Percentiles rank a stretch among this genome's conserved stretches.
Evolutionary conservation across 2,329 filamentous ascomycete genomes (phyloP).

Genomic region (Scedosporium dehoogii): DNA sequence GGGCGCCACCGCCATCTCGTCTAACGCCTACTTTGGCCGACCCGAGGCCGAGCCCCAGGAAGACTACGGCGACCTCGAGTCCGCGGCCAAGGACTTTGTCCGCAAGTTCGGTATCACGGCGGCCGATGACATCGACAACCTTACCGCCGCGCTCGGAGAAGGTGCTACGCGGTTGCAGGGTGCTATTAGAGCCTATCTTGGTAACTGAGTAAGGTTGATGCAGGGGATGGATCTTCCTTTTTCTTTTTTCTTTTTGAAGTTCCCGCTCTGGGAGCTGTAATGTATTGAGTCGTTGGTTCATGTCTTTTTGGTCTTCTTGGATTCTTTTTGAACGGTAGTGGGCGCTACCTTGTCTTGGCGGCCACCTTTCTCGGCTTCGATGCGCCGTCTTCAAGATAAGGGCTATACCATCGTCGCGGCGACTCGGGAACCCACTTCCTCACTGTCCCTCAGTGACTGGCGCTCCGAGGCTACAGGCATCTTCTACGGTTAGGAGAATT

Average conservation of each 20-base stretch:
- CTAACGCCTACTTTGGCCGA: constrained; percentile 94
- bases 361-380: background rate
- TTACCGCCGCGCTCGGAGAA: constrained; percentile 74
- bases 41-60: constrained; percentile 73
- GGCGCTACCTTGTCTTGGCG: background rate
- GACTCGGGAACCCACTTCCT: background rate
- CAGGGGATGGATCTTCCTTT: constrained; percentile 19
- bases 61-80: constrained; percentile 84
- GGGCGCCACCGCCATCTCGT: constrained; percentile 83
- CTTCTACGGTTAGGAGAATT: too few species aligned
- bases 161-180: constrained; percentile 78
- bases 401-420: background rate
- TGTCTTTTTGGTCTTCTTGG: background rate
- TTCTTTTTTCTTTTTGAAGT: constrained; percentile 1
- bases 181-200: constrained; percentile 54
- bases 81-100: constrained; percentile 91
- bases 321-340: background rate
- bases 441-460: background rate
- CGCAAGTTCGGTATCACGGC: constrained; percentile 92
- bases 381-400: background rate
- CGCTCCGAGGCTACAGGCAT: too few species aligned
- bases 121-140: constrained; percentile 88
- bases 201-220: constrained; percentile 32
- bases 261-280: background rate
- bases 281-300: background rate